Evolutionary conservation across 345 rosid genomes (phyloP).

Genomic region (Brassica rapa): DNA sequence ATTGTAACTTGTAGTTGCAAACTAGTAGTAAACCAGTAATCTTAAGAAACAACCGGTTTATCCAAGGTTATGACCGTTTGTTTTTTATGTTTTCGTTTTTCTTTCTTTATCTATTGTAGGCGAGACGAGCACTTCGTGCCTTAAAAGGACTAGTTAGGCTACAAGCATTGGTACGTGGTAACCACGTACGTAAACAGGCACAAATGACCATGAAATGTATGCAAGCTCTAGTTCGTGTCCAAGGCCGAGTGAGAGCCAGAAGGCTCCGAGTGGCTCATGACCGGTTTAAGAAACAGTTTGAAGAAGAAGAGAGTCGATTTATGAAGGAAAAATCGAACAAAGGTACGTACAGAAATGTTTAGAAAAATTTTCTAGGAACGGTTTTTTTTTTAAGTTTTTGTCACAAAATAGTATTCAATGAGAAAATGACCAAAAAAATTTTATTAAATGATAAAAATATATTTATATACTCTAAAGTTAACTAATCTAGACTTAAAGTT

Average conservation of each 20-base stretch:
- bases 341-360: conserved; percentile 13
- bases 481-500: too few relatives aligned
- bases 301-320: conserved; percentile 41
- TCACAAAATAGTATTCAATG: too few relatives aligned
- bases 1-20: not conserved
- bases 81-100: not conserved
- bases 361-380: too few relatives aligned
- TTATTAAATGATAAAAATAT: too few relatives aligned
- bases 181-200: conserved; percentile 93
- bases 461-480: too few relatives aligned
- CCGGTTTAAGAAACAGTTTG: conserved; percentile 42
- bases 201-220: conserved; percentile 97
- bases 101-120: conserved; percentile 43
- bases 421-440: too few relatives aligned
- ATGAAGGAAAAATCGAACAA: conserved; percentile 30
- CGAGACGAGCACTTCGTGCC: conserved; percentile 90
- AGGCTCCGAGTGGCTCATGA: conserved; percentile 66
- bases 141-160: conserved; percentile 90
- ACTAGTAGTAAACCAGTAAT: not conserved
- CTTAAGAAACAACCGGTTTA: not conserved
- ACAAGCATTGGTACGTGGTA: conserved; percentile 92
- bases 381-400: too few relatives aligned
- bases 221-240: conserved; percentile 96
- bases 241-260: conserved; percentile 83
- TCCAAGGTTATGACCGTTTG: not conserved